Evolutionary conservation across 768 basidiomycete genomes (phyloP).

Genomic region (Pisolithus microcarpus): DNA sequence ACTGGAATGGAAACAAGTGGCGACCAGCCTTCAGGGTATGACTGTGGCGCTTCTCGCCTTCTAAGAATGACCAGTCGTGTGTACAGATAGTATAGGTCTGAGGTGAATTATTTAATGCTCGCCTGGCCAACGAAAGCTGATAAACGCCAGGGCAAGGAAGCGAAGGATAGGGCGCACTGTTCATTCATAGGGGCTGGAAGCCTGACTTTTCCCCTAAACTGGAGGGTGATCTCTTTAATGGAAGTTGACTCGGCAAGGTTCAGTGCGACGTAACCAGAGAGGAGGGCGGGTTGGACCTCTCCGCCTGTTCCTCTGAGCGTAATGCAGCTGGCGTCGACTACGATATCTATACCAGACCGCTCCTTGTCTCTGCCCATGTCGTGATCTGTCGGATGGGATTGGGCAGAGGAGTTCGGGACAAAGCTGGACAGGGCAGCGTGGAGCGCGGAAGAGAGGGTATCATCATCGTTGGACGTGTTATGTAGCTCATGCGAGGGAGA

Average conservation of each 20-base stretch:
- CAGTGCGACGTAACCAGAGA: constrained; percentile 77
- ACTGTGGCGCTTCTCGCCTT: constrained; percentile 66
- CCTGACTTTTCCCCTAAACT: constrained; percentile 77
- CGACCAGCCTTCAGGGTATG: constrained; percentile 95
- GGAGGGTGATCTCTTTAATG: constrained; percentile 76
- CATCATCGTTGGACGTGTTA: constrained; percentile 24
- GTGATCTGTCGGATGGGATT: constrained; percentile 18
- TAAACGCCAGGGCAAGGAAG: neutral
- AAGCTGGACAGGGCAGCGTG: constrained; percentile 32
- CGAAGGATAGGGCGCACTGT: constrained; percentile 39
- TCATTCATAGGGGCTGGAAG: constrained; percentile 54
- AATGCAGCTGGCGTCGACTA: constrained; percentile 63
- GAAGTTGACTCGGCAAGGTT: constrained; percentile 76
- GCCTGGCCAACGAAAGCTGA: constrained; percentile 9
- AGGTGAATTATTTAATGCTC: constrained; percentile 24
- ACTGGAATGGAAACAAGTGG: constrained; percentile 88
- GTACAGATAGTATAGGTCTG: constrained; percentile 61
- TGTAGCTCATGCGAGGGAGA: constrained; percentile 25
- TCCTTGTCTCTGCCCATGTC: constrained; percentile 43
- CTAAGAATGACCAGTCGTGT: constrained; percentile 91
- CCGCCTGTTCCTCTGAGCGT: constrained; percentile 71
- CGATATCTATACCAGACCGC: constrained; percentile 61
- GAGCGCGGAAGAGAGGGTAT: constrained; percentile 30
- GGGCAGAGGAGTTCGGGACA: constrained; percentile 14
- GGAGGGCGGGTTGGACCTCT: constrained; percentile 75